phyloP scores from a whole-genome alignment of 768 basidiomycete genomes.

The Agaricus bisporus region DNA sequence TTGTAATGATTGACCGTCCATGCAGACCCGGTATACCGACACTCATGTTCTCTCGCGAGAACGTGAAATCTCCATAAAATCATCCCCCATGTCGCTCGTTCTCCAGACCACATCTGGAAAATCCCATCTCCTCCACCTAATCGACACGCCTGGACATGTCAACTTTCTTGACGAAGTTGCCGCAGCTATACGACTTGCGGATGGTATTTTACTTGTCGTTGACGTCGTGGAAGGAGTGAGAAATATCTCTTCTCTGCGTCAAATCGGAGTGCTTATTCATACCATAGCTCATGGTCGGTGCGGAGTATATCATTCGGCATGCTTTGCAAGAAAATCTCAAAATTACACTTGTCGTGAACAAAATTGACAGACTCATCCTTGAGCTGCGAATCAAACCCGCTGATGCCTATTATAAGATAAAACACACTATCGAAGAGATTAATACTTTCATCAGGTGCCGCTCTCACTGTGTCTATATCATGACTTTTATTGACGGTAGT shows the following conservation, averaged over 20 bases:
- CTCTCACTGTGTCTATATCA: neutral
- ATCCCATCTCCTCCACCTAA: conserved; percentile 87
- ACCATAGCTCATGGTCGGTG: conserved; percentile 82
- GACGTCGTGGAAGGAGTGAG: conserved; percentile 98
- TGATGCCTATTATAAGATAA: conserved; percentile 98
- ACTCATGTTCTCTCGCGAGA: conserved; percentile 86
- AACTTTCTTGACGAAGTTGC: conserved; percentile 99
- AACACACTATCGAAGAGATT: conserved; percentile 97
- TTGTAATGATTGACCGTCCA: neutral
- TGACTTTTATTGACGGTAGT: neutral
- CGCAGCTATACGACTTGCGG: conserved; percentile 75
- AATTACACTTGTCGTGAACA: conserved; percentile 93
- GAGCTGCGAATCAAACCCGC: conserved; percentile 93
- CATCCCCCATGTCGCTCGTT: conserved; percentile 92
- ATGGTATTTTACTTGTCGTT: conserved; percentile 90
- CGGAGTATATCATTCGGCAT: conserved; percentile 84
- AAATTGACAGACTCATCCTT: conserved; percentile 94
- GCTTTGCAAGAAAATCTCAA: conserved; percentile 85
- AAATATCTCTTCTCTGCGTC: conserved; percentile 11
- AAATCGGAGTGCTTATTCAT: conserved; percentile 13
- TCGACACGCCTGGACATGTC: conserved; percentile 97
- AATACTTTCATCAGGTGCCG: conserved; percentile 90
- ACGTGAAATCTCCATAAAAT: conserved; percentile 92
- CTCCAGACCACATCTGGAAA: conserved; percentile 82
- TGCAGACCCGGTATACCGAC: conserved; percentile 90